Evolutionary conservation across 257 asterid species (phyloP).

Genomic region (Ophiorrhiza pumila): DNA sequence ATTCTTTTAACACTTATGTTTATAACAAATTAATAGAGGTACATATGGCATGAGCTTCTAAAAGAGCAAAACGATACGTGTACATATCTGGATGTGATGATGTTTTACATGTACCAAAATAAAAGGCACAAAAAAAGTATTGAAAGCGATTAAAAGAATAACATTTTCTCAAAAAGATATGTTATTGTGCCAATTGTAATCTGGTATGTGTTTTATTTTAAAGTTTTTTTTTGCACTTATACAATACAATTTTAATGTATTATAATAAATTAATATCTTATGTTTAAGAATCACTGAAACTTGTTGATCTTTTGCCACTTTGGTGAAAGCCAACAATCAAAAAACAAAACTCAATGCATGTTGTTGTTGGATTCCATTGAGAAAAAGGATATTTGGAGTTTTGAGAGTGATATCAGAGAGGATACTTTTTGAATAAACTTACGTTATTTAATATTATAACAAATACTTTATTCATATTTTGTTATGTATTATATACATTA

Average conservation of each 20-base stretch:
- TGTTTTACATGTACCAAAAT: slow-evolving; percentile 38
- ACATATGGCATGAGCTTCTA: slow-evolving; percentile 38
- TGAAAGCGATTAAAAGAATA: slow-evolving; percentile 48
- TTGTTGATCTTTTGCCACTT: slow-evolving; percentile 61
- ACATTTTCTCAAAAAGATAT: slow-evolving; percentile 43
- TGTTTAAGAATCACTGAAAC: slow-evolving; percentile 62
- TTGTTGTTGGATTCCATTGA: slow-evolving; percentile 52
- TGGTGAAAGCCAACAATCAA: slow-evolving; percentile 35
- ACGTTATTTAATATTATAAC: not conserved
- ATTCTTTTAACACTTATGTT: slow-evolving; percentile 1
- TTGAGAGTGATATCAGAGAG: slow-evolving; percentile 52
- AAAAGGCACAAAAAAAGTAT: slow-evolving; percentile 24
- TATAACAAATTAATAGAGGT: slow-evolving; percentile 22
- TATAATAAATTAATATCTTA: slow-evolving; percentile 17
- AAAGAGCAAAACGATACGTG: slow-evolving; percentile 36
- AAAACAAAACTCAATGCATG: slow-evolving; percentile 43
- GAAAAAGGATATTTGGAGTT: slow-evolving; percentile 22
- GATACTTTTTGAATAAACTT: slow-evolving; percentile 9
- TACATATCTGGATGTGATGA: slow-evolving; percentile 41
- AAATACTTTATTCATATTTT: not conserved
- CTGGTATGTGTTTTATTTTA: slow-evolving; percentile 37
- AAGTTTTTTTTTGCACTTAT: slow-evolving; percentile 6
- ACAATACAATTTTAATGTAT: not conserved
- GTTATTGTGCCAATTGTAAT: slow-evolving; percentile 50
- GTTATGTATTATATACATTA: not conserved